Evolutionary conservation across 225 moss, liverwort and hornwort species (phyloP), one percentile per base, ranked within the genome.

Genomic region (Ulota crispa): DNA sequence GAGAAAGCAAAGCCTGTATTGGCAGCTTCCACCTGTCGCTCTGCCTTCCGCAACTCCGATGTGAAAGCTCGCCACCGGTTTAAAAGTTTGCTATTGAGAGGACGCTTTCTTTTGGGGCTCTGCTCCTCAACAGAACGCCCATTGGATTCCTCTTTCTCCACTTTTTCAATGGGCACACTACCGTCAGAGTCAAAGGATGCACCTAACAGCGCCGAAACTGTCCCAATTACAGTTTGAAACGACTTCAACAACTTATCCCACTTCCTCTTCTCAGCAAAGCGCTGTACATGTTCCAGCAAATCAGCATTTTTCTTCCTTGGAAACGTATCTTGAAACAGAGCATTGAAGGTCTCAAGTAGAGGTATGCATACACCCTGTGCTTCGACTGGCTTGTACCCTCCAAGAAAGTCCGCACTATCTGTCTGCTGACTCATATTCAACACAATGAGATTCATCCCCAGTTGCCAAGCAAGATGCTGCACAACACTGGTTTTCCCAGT

Each of bases 401-500:
- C 98, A 54, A 99, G 86, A 65, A 99, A 93, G 83, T 99, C 98
- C 70, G 94, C 92, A 67, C 95, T 99, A 53, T 99, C 98, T 75
- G 95, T 99, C 84, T 99, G 98, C 85, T 99, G 98, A 75, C 98
- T 99, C 84, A 99, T 87, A 60, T 99, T 99, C 83, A 99, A 68
- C 47, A 99, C 98, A 53, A 89, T 88, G 62, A 99, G 77, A 75
- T 92, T 92, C 94, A 93, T 89, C 16, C 93, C 92, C 50, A 94
- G 83, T 80, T 93, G 94, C 84, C 91, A 92, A 73, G 98, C 95
- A 80, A 99, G 91, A 81, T 95, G 91, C 68, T 99, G 98, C 69
- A 99, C 94, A 54, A 95, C 82, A 68, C 90, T 99, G 27, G 98
- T 99, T 89, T 99, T 99, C 62, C 98, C 98, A 52, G 95, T 99